Evolutionary conservation across 805 yeast genomes (phyloP).

Genomic region (Nakazawaea siamensis): DNA sequence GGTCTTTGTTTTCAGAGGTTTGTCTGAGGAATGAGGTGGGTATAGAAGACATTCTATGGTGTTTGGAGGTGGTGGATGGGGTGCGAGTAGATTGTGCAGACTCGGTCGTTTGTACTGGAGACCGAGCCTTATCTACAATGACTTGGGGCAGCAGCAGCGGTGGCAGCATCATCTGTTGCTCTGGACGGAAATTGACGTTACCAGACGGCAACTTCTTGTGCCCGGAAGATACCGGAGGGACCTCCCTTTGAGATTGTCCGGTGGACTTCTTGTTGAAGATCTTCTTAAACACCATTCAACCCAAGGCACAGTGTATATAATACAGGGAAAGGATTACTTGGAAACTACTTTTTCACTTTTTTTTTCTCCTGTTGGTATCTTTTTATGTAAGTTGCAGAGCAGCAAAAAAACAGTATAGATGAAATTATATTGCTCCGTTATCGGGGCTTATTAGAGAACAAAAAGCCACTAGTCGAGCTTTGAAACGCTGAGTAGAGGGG

Average conservation of each 20-base stretch:
- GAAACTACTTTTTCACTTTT: no score
- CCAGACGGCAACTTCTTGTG: not conserved
- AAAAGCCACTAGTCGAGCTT: no score
- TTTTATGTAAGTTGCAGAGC: no score
- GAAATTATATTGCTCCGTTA: no score
- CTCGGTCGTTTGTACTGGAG: not conserved
- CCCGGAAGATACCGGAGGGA: not conserved
- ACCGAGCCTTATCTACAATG: not conserved
- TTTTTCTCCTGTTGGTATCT: no score
- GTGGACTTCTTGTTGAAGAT: constrained; percentile 1
- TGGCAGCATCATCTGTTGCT: no score
- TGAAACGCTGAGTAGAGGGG: no score
- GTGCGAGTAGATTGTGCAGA: not conserved
- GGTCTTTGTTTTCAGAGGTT: constrained; percentile 12
- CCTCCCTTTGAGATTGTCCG: no score
- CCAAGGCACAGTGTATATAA: no score
- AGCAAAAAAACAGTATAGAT: no score
- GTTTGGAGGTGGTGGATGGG: not conserved
- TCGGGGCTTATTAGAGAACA: no score
- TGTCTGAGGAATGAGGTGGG: constrained; percentile 23
- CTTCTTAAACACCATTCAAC: constrained; percentile 1
- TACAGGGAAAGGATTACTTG: no score
- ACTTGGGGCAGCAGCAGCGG: not conserved
- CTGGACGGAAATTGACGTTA: not conserved
- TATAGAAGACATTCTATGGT: constrained; percentile 18